A percentile compares a stretch with the other conserved stretches of the same genome.
Conservation (phyloP, 2,329 filamentous ascomycete genomes). For the Colletotrichum sp. region DNA sequence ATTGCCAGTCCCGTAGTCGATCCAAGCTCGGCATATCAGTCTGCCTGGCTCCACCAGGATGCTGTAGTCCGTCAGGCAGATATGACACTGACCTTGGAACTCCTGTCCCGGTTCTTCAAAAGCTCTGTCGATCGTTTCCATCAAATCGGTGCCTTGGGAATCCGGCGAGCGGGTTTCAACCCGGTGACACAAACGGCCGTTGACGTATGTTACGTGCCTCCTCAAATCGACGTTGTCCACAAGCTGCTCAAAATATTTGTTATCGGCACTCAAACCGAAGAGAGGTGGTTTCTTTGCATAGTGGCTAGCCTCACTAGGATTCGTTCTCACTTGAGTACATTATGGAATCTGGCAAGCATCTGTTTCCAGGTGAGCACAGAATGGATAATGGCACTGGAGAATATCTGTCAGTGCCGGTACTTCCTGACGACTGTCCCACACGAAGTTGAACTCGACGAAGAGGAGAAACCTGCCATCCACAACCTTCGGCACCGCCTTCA, state of each 20-base stretch:
- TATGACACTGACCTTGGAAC: background rate
- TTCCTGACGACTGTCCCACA: background rate
- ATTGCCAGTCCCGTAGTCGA: background rate
- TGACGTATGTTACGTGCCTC: background rate
- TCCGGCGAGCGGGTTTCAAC: background rate
- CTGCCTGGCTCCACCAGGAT: accelerated
- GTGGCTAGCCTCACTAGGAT: no score
- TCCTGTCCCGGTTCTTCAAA: background rate
- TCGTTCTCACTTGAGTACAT: no score
- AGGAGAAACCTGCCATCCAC: background rate
- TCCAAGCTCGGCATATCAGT: background rate
- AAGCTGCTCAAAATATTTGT: background rate
- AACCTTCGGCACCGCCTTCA: background rate
- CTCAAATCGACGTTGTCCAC: accelerated
- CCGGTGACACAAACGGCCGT: no score
- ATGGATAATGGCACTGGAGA: background rate
- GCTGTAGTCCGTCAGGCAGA: background rate
- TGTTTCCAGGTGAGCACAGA: background rate
- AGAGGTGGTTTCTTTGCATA: background rate
- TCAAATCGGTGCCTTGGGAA: background rate
- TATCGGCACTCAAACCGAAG: background rate
- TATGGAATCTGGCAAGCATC: no score
- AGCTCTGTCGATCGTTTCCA: background rate
- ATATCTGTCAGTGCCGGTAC: background rate
- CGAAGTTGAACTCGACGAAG: background rate